Evolutionary conservation across 106 monocot genomes (phyloP).

Genomic region (Ottelia alismoides): DNA sequence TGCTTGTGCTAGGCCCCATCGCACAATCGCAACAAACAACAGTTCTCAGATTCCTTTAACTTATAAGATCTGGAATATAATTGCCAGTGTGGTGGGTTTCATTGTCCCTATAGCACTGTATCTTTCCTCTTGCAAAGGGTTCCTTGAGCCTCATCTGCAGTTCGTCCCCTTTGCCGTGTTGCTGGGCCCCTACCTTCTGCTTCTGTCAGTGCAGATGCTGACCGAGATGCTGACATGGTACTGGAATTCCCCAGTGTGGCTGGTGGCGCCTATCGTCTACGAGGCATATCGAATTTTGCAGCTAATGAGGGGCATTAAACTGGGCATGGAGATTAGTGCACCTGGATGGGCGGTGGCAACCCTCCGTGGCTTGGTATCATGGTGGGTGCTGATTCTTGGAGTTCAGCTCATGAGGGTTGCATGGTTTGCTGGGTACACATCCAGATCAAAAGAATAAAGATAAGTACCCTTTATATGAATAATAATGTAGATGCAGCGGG

Average conservation of each 20-base stretch:
- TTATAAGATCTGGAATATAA: slow-evolving; percentile 75
- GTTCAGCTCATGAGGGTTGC: slow-evolving; percentile 81
- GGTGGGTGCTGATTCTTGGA: slow-evolving; percentile 82
- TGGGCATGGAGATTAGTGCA: slow-evolving; percentile 59
- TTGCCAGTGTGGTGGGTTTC: slow-evolving; percentile 56
- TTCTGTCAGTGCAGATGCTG: slow-evolving; percentile 60
- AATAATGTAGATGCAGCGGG: too few species aligned
- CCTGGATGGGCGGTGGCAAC: slow-evolving; percentile 51
- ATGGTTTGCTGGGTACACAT: slow-evolving; percentile 66
- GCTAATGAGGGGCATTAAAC: slow-evolving; percentile 69
- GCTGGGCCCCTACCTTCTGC: slow-evolving; percentile 77
- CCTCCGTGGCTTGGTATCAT: slow-evolving; percentile 70
- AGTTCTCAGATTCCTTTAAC: slow-evolving; percentile 27
- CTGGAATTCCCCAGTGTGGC: slow-evolving; percentile 95
- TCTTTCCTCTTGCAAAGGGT: slow-evolving; percentile 33
- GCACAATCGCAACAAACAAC: slow-evolving; percentile 1
- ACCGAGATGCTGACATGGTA: slow-evolving; percentile 86
- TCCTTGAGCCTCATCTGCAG: slow-evolving; percentile 32
- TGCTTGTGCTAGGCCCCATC: slow-evolving; percentile 42
- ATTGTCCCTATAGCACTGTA: slow-evolving; percentile 38
- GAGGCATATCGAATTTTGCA: slow-evolving; percentile 82
- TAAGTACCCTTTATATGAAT: too few species aligned
- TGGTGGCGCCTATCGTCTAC: slow-evolving; percentile 75
- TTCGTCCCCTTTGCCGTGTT: slow-evolving; percentile 55
- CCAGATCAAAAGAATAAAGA: too few species aligned